Evolutionary conservation across 169 alveolate genomes (phyloP).

Genomic region (Plasmodium gonderi): DNA sequence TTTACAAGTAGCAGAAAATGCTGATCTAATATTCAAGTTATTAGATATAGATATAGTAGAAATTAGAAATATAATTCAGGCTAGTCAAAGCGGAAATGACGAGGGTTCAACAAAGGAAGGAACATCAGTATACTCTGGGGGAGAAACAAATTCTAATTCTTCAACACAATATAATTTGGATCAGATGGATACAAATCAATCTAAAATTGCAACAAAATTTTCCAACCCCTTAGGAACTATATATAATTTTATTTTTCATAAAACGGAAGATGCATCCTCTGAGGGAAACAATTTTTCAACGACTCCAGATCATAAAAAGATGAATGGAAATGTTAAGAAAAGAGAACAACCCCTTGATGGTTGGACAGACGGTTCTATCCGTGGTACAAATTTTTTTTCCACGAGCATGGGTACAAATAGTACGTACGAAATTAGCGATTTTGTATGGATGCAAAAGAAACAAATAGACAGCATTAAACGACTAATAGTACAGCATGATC

Average conservation of each 20-base stretch:
- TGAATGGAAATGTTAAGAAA: background rate
- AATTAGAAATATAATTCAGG: background rate
- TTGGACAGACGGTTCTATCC: too few species aligned
- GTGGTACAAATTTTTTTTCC: too few species aligned
- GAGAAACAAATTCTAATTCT: background rate
- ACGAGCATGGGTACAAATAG: background rate
- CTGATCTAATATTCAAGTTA: constrained; percentile 26
- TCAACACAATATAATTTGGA: background rate
- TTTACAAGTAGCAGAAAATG: constrained; percentile 1
- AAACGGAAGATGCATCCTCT: background rate
- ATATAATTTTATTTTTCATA: constrained; percentile 38
- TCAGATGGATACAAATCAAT: background rate
- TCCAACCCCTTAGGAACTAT: background rate
- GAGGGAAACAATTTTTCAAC: background rate
- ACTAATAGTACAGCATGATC: constrained; percentile 34
- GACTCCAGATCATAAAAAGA: background rate
- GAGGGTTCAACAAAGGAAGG: background rate
- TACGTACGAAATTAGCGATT: constrained; percentile 39
- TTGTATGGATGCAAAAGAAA: constrained; percentile 49
- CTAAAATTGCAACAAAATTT: background rate
- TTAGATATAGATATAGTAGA: constrained; percentile 26
- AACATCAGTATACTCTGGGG: background rate
- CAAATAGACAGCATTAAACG: constrained; percentile 52
- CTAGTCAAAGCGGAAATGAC: background rate
- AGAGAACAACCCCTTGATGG: too few species aligned